phyloP scores from a whole-genome alignment of 139 green algal species.

The Medakamo hakoo region DNA sequence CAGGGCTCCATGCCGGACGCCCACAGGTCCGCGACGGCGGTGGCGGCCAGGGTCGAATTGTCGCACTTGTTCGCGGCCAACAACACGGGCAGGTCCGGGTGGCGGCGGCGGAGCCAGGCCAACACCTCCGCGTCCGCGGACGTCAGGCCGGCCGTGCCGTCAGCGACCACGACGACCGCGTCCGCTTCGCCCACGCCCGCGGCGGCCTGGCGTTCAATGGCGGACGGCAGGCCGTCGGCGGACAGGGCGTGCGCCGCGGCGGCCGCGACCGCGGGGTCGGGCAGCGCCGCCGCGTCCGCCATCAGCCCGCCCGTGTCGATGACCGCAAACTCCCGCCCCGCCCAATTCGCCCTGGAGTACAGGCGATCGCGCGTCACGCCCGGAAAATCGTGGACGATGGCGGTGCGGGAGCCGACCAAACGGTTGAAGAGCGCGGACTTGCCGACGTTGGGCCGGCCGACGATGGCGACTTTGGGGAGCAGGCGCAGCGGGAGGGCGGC shows the following conservation, averaged over 20 bases:
- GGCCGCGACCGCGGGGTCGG: slow-evolving; percentile 26
- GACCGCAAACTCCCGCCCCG: slow-evolving; percentile 76
- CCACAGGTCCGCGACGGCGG: slow-evolving; percentile 84
- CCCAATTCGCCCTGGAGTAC: slow-evolving; percentile 80
- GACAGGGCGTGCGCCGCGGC: slow-evolving; percentile 41
- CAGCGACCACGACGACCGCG: slow-evolving; percentile 67
- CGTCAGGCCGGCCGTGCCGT: slow-evolving; percentile 61
- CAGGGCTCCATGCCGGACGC: slow-evolving; percentile 54
- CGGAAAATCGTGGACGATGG: slow-evolving; percentile 91
- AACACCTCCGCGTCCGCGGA: slow-evolving; percentile 71
- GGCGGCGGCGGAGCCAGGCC: slow-evolving; percentile 64
- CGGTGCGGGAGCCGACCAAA: slow-evolving; percentile 50
- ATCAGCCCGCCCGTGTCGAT: slow-evolving; percentile 92
- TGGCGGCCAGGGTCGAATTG: slow-evolving; percentile 47
- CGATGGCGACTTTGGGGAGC: slow-evolving; percentile 49
- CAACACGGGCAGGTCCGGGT: slow-evolving; percentile 40
- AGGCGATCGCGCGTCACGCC: slow-evolving; percentile 73
- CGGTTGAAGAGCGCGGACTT: slow-evolving; percentile 96
- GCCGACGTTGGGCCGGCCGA: slow-evolving; percentile 90
- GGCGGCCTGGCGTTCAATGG: slow-evolving; percentile 82
- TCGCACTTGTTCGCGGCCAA: slow-evolving; percentile 99
- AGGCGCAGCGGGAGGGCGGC: not conserved
- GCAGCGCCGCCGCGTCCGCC: slow-evolving; percentile 50
- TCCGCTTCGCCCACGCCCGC: slow-evolving; percentile 76
- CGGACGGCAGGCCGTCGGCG: slow-evolving; percentile 42